Evolutionary conservation across 495 filamentous ascomycete genomes (phyloP).

Genomic region (Aspergillus diversus): DNA sequence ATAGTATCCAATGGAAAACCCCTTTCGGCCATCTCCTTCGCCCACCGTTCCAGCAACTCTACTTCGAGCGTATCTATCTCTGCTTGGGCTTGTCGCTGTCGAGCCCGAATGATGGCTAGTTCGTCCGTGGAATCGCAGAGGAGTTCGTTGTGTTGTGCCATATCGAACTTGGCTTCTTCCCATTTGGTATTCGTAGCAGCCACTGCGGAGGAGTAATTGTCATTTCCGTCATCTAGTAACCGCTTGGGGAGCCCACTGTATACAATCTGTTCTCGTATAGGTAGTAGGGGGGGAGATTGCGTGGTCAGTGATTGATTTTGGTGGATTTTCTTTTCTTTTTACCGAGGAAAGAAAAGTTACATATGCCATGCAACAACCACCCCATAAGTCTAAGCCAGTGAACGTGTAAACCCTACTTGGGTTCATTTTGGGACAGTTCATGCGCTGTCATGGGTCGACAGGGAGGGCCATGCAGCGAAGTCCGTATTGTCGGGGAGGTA

Average conservation of each 20-base stretch:
- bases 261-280: slow-evolving; percentile 40
- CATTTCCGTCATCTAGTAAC: slow-evolving; percentile 58
- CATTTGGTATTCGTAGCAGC: slow-evolving; percentile 52
- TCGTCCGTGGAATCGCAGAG: slow-evolving; percentile 44
- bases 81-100: slow-evolving; percentile 47
- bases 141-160: slow-evolving; percentile 54
- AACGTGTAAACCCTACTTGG: slow-evolving; percentile 61
- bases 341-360: neutral
- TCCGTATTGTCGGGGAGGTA: slow-evolving; percentile 61
- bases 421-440: slow-evolving; percentile 63
- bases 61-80: slow-evolving; percentile 52
- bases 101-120: slow-evolving; percentile 42
- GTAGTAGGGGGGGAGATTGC: neutral
- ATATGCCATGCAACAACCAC: slow-evolving; percentile 54
- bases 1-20: slow-evolving; percentile 46
- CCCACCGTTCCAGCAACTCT: slow-evolving; percentile 48
- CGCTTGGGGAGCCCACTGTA: slow-evolving; percentile 61
- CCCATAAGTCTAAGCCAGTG: slow-evolving; percentile 56
- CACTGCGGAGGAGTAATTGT: slow-evolving; percentile 54
- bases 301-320: neutral
- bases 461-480: slow-evolving; percentile 60
- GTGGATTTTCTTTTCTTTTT: neutral
- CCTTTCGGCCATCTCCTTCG: slow-evolving; percentile 49
- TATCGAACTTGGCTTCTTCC: slow-evolving; percentile 53
- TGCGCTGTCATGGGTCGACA: slow-evolving; percentile 55